Evolutionary conservation across 805 yeast species (phyloP), one percentile per base, ranked within the genome.

Genomic region (Pichia californica): DNA sequence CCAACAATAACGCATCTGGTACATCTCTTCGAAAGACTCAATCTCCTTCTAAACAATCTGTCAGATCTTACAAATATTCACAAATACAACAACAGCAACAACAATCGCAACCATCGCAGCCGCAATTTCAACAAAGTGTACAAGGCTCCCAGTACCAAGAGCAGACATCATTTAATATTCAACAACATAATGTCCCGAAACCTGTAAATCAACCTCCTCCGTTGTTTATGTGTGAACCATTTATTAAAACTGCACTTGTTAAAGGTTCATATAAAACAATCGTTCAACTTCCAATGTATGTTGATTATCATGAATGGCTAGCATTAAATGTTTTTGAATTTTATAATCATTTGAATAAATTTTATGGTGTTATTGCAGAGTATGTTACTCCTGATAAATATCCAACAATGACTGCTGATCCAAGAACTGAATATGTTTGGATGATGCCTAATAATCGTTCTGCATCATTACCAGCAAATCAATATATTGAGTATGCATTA

Each of bases 261-360:
- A 93, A 91, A 59, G 99, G 99, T 15, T 85, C 96, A 0, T 93
- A 88, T 68, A 88, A 86, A 57, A 89, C 99, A 1, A 93, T 93
- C 51, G 97, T 93, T 1, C 95, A 87, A 58, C 69, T 88, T 19
- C 99, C 99, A 16, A 88, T 87, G 58, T 91, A 91, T 58, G 97
- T 94, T 11, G 98, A 93, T 57, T 73, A 78, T 47, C 86, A 88
- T 43, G 99, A 93, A 62, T 93, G 99, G 99, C 70, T 93, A 15
- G 96, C 98, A 1, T 74, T 93, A 44, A 93, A 88, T 61, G 79
- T 87, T 7, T 89, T 89, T 63, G 99, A 93, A 63, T 77, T 87
- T 52, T 88, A 82, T 67, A 83, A 84, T 39, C 88, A 87, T 56
- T 64, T 93, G 45, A 83, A 85, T 52, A 93, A 85, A 58, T 88